Conservation (phyloP, 2,329 filamentous ascomycete genomes). For the Mycogone perniciosa region DNA sequence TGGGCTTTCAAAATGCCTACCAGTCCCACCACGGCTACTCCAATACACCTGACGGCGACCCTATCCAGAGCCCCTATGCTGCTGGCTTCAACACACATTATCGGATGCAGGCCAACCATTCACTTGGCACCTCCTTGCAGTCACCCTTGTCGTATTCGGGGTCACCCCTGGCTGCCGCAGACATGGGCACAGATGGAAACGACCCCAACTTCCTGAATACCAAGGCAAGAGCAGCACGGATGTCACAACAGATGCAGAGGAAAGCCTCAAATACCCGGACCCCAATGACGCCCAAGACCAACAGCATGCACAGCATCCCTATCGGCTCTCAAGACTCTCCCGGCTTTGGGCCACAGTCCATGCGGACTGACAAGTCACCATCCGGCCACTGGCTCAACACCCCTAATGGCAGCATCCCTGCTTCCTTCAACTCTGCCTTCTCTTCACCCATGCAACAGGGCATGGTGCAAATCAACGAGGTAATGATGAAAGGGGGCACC, state of each 20-base stretch:
- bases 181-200: slow-evolving; percentile 39
- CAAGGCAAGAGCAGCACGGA: slow-evolving; percentile 49
- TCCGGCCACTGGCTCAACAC: slow-evolving; percentile 90
- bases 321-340: slow-evolving; percentile 61
- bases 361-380: slow-evolving; percentile 73
- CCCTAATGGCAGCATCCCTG: slow-evolving; percentile 68
- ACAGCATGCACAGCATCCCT: slow-evolving; percentile 64
- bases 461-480: slow-evolving; percentile 76
- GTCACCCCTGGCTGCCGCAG: slow-evolving; percentile 36
- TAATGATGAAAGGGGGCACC: slow-evolving; percentile 79
- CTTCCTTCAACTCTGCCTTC: slow-evolving; percentile 83
- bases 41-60: slow-evolving; percentile 83
- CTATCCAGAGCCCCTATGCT: slow-evolving; percentile 85
- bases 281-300: slow-evolving; percentile 83
- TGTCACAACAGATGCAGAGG: slow-evolving; percentile 60
- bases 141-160: slow-evolving; percentile 35
- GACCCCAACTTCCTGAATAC: slow-evolving; percentile 55
- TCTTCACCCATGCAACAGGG: slow-evolving; percentile 69
- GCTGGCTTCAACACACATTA: slow-evolving; percentile 77
- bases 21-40: slow-evolving; percentile 66
- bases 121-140: slow-evolving; percentile 46
- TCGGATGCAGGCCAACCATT: slow-evolving; percentile 56
- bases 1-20: slow-evolving; percentile 53
- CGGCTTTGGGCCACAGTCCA: slow-evolving; percentile 70
- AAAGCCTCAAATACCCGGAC: slow-evolving; percentile 70